Conservation (phyloP, 164 flowering plant species). For the Cinnamomum chago region DNA sequence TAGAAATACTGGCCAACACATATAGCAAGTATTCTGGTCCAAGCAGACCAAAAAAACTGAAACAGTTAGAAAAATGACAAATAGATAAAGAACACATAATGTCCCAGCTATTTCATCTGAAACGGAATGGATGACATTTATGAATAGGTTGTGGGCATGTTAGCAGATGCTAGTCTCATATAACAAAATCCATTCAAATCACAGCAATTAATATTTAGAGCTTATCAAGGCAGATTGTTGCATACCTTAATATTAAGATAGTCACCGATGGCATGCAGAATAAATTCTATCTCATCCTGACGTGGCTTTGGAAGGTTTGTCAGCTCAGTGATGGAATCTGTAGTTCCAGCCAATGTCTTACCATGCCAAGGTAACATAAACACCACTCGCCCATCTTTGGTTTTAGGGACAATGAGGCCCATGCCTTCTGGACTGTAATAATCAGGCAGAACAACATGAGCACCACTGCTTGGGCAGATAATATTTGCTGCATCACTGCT, state of each 20-base stretch:
- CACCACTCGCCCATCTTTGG: constrained; percentile 97
- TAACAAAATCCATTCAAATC: too few relatives aligned
- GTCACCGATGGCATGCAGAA: constrained; percentile 88
- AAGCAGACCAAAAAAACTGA: too few relatives aligned
- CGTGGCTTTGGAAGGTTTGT: constrained; percentile 95
- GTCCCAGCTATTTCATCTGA: too few relatives aligned
- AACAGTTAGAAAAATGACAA: too few relatives aligned
- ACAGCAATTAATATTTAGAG: too few relatives aligned
- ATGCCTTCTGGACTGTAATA: constrained; percentile 98
- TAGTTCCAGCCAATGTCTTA: constrained; percentile 91
- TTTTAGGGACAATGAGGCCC: constrained; percentile 98
- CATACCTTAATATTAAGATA: constrained; percentile 92
- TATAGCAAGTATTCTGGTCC: too few relatives aligned
- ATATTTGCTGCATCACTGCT: constrained; percentile 63
- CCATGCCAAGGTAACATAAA: constrained; percentile 99
- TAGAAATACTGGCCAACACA: too few relatives aligned
- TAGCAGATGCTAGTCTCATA: too few relatives aligned
- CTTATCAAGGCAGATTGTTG: not conserved
- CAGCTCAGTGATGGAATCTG: constrained; percentile 79
- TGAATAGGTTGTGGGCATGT: too few relatives aligned
- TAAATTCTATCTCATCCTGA: constrained; percentile 94
- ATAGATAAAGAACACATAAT: too few relatives aligned
- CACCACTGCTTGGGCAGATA: constrained; percentile 97
- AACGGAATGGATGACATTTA: too few relatives aligned
- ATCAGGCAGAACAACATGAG: constrained; percentile 93